phyloP scores from a whole-genome alignment of 2,329 filamentous ascomycete species.

The Aspergillus ochraceoroseus region DNA sequence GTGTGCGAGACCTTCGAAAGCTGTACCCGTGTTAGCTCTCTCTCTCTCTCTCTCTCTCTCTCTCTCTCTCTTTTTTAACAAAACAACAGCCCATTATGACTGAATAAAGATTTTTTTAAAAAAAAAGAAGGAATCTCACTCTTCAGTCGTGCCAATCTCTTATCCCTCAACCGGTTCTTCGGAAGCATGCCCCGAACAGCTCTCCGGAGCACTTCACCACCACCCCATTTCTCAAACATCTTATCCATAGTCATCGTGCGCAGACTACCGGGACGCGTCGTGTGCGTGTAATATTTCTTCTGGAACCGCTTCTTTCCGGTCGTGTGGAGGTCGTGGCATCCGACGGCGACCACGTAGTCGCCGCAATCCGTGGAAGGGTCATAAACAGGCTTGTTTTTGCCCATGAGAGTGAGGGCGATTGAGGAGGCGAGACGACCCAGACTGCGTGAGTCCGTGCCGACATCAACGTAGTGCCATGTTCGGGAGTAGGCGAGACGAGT shows the following conservation, averaged over 20 bases:
- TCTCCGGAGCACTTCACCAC: conserved; percentile 81
- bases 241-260: conserved; percentile 89
- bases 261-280: conserved; percentile 79
- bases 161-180: conserved; percentile 88
- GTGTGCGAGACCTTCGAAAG: conserved; percentile 87
- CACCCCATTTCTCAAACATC: conserved; percentile 90
- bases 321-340: conserved; percentile 78
- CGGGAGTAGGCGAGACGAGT: conserved; percentile 95
- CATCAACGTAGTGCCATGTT: conserved; percentile 86
- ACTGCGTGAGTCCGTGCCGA: conserved; percentile 65
- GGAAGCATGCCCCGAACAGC: conserved; percentile 96
- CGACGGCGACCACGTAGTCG: conserved; percentile 93
- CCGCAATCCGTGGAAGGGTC: conserved; percentile 97
- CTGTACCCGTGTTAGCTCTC: conserved; percentile 41
- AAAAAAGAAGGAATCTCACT: conserved; percentile 40
- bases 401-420: conserved; percentile 86
- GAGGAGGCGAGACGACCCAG: conserved; percentile 83
- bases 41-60: too few species aligned
- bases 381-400: conserved; percentile 98
- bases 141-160: conserved; percentile 82
- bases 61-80: too few species aligned
- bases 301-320: conserved; percentile 90
- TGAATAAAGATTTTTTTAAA: neutral
- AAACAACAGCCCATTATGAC: too few species aligned
- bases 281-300: conserved; percentile 95